Conservation (phyloP, 768 basidiomycete species). For the Lactarius hatsudake region DNA sequence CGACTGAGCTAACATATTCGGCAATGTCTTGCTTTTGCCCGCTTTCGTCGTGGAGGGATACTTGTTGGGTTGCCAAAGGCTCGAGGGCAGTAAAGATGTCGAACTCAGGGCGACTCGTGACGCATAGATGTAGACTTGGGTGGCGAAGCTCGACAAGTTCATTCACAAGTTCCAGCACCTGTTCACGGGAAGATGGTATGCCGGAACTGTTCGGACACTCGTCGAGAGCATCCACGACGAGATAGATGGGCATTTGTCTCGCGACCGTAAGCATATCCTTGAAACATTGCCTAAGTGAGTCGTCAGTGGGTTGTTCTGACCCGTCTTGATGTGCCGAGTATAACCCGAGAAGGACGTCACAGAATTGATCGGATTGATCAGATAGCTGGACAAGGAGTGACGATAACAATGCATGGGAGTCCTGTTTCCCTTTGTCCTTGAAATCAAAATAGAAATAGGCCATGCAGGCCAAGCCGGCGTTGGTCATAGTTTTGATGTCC, state of each 20-base stretch:
- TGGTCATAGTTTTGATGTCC: too few relatives aligned
- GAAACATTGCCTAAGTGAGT: background rate
- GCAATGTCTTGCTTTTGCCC: background rate
- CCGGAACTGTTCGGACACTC: background rate
- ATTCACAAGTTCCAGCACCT: background rate
- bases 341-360: too few relatives aligned
- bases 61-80: background rate
- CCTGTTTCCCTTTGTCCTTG: background rate
- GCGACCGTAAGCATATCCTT: background rate
- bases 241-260: background rate
- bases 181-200: background rate
- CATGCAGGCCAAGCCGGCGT: too few relatives aligned
- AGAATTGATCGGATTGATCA: background rate
- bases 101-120: background rate
- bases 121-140: background rate
- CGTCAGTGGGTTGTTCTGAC: background rate
- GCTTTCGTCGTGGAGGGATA: background rate
- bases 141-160: background rate
- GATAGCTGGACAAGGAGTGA: background rate
- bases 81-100: background rate
- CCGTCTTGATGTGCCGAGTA: background rate
- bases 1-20: background rate
- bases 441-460: background rate
- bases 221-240: background rate
- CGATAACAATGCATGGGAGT: background rate